Conservation (phyloP, 202 grass and related monocot genomes). For the Carex sylvatica region DNA sequence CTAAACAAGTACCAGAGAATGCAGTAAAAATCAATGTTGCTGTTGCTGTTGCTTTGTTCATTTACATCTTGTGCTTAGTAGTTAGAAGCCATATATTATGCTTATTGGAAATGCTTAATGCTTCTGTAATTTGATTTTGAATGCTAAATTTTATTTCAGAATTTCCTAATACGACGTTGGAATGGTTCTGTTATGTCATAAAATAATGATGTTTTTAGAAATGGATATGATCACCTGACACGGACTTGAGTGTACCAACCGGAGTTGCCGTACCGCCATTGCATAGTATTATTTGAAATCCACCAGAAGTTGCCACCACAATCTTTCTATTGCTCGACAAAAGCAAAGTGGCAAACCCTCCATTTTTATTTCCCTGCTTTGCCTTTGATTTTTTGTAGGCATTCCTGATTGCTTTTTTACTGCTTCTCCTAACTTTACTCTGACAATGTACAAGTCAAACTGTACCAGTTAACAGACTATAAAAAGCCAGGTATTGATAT, state of each 20-base stretch:
- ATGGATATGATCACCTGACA: background rate
- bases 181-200: background rate
- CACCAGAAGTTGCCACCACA: slow-evolving; percentile 19
- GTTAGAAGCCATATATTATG: no score
- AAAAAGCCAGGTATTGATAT: background rate
- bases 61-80: background rate
- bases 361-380: slow-evolving; percentile 11
- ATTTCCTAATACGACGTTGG: background rate
- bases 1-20: no score
- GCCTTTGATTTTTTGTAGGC: slow-evolving; percentile 5
- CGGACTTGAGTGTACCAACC: slow-evolving; percentile 2
- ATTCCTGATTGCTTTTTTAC: slow-evolving; percentile 4
- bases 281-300: slow-evolving; percentile 28
- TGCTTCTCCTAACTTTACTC: background rate
- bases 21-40: background rate
- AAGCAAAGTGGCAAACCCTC: slow-evolving; percentile 25
- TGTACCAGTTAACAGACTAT: background rate
- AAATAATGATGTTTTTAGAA: background rate
- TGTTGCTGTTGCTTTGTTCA: background rate
- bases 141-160: background rate
- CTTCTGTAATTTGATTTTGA: background rate
- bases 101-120: no score
- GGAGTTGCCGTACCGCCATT: slow-evolving; percentile 11
- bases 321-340: slow-evolving; percentile 24
- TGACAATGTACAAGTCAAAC: background rate